A percentile compares a stretch with the other conserved stretches of the same genome.
Conservation (phyloP, 2,329 filamentous ascomycete genomes). For the Fonsecaea nubica region DNA sequence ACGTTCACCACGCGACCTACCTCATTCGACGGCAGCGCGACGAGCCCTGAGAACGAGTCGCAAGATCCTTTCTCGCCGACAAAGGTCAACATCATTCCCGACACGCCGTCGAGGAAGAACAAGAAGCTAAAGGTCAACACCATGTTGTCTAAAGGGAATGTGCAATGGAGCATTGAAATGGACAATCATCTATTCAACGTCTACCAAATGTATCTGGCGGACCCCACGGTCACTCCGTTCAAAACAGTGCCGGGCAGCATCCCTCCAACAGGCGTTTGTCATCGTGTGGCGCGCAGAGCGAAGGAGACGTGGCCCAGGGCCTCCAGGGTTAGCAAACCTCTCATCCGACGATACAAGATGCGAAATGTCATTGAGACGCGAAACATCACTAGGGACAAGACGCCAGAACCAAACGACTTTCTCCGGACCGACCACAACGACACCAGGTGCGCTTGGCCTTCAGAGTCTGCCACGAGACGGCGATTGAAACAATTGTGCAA, state of each 20-base stretch:
- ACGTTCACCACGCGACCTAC: conserved; percentile 61
- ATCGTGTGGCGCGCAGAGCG: conserved; percentile 67
- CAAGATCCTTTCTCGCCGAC: conserved; percentile 61
- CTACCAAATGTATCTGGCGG: conserved; percentile 69
- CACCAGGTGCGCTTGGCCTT: conserved; percentile 59
- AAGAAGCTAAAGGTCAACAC: conserved; percentile 43
- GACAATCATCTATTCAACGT: conserved; percentile 71
- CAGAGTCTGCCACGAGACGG: conserved; percentile 63
- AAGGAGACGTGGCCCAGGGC: conserved; percentile 63
- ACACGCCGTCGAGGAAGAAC: conserved; percentile 47
- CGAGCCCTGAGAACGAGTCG: conserved; percentile 65
- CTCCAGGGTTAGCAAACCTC: conserved; percentile 41
- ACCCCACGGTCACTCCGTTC: conserved; percentile 70
- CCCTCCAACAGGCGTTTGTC: conserved; percentile 69
- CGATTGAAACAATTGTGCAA: conserved; percentile 66
- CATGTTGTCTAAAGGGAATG: conserved; percentile 39
- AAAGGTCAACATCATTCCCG: conserved; percentile 46
- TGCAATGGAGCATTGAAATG: conserved; percentile 66
- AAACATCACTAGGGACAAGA: conserved; percentile 32
- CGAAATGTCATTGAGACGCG: conserved; percentile 39
- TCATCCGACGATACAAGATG: conserved; percentile 39
- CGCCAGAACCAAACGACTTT: conserved; percentile 40
- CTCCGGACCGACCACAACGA: conserved; percentile 36
- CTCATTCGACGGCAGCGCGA: conserved; percentile 66
- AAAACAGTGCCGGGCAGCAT: conserved; percentile 69